These are phyloP conservation scores for Diaporthe helianthi DNA, from an alignment of 2,329 filamentous ascomycete species.

Conservation along the genomic window DNA sequence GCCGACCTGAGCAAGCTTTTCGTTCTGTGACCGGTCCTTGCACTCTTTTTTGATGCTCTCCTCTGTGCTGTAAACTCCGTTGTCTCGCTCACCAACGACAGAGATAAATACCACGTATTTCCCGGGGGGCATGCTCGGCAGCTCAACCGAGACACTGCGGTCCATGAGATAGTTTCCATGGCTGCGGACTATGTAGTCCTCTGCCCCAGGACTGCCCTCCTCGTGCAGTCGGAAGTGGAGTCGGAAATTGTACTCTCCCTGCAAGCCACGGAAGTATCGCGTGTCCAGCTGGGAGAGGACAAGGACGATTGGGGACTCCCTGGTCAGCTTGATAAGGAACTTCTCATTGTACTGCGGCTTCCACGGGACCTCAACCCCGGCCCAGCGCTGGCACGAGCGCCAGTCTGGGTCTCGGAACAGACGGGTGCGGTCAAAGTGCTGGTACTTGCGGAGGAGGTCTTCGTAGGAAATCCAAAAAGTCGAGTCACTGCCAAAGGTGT, in stretches of 20 bases:
- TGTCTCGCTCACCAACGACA: conserved; percentile 69
- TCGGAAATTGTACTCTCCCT: conserved; percentile 63
- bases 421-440: conserved; percentile 64
- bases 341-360: conserved; percentile 62
- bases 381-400: conserved; percentile 55
- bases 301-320: conserved; percentile 58
- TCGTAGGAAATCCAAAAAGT: conserved; percentile 68
- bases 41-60: conserved; percentile 72
- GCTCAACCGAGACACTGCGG: conserved; percentile 78
- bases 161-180: conserved; percentile 66
- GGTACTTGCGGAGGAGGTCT: conserved; percentile 65
- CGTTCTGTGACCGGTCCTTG: conserved; percentile 70
- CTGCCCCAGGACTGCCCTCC: conserved; percentile 49
- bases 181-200: conserved; percentile 63
- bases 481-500: conserved; percentile 80
- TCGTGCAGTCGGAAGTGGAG: conserved; percentile 62
- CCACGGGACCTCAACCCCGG: conserved; percentile 59
- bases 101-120: conserved; percentile 79
- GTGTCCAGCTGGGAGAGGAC: conserved; percentile 65
- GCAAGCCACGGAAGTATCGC: conserved; percentile 63
- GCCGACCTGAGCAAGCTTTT: conserved; percentile 77
- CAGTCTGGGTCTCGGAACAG: conserved; percentile 63
- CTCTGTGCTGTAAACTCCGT: conserved; percentile 61
- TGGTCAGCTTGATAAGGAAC: conserved; percentile 58
- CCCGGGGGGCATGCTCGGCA: conserved; percentile 73